A percentile compares a stretch with the other conserved stretches of the same genome.
Conservation (phyloP, 2,329 filamentous ascomycete species). For the Myriangium duriaei region DNA sequence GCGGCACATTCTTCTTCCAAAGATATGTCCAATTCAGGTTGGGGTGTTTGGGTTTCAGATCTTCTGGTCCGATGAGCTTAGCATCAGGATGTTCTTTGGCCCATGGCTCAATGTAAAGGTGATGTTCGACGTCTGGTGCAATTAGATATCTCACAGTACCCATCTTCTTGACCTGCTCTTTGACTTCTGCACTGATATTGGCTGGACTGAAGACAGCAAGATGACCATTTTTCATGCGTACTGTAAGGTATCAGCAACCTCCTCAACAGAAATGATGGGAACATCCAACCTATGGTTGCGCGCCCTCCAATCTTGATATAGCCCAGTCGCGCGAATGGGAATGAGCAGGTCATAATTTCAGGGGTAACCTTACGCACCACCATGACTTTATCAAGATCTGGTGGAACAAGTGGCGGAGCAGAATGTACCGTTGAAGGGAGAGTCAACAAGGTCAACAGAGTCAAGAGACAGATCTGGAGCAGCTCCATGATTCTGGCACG, state of each 20-base stretch:
- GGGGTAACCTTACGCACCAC: conserved; percentile 78
- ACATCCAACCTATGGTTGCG: conserved; percentile 60
- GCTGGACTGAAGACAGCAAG: conserved; percentile 89
- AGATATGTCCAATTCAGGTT: conserved; percentile 38
- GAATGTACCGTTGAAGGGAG: too few species aligned
- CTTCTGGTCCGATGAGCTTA: conserved; percentile 69
- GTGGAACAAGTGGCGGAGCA: conserved; percentile 27
- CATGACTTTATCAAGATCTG: conserved; percentile 73
- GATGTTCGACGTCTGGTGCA: conserved; percentile 83
- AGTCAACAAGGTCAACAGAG: too few species aligned
- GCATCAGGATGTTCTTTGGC: conserved; percentile 64
- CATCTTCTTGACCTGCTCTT: conserved; percentile 36
- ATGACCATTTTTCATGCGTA: conserved; percentile 62
- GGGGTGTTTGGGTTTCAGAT: conserved; percentile 68
- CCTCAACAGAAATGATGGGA: not conserved
- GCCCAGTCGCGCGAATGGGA: conserved; percentile 76
- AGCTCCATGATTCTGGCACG: too few species aligned
- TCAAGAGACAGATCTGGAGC: too few species aligned
- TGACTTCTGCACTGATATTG: conserved; percentile 64
- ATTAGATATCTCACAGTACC: conserved; percentile 68
- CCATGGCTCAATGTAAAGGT: conserved; percentile 87
- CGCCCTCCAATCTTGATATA: conserved; percentile 72
- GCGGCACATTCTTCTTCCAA: conserved; percentile 30
- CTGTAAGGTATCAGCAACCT: conserved; percentile 30
- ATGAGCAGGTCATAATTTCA: conserved; percentile 63